These are phyloP conservation scores for Clavispora vitiphila DNA, from an alignment of 805 yeast genomes.

Conservation along the genomic window DNA sequence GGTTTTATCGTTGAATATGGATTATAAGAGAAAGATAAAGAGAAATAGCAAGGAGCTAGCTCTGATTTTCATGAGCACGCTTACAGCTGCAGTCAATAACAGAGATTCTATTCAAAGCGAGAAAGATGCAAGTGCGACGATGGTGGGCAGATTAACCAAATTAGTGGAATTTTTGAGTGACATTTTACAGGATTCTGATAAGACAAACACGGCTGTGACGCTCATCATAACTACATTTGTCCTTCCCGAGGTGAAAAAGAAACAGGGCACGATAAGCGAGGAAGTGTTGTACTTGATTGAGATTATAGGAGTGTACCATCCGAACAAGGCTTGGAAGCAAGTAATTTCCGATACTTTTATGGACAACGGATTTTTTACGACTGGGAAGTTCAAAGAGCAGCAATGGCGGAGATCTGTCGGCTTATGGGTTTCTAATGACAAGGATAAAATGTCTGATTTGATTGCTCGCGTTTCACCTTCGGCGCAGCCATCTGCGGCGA, in stretches of 20 bases:
- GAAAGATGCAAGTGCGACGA: slow-evolving; percentile 7
- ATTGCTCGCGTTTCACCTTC: slow-evolving; percentile 30
- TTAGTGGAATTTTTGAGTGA: slow-evolving; percentile 35
- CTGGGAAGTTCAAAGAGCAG: slow-evolving; percentile 15
- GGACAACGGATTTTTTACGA: slow-evolving; percentile 52
- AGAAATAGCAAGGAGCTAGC: slow-evolving; percentile 54
- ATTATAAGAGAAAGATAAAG: slow-evolving; percentile 53
- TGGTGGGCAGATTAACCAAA: slow-evolving; percentile 8
- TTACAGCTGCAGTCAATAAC: slow-evolving; percentile 13
- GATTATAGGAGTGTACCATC: slow-evolving; percentile 27
- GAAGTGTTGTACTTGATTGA: slow-evolving; percentile 44
- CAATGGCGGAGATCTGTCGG: slow-evolving; percentile 54
- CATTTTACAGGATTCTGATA: slow-evolving; percentile 58
- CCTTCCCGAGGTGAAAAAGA: slow-evolving; percentile 48
- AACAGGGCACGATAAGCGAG: slow-evolving; percentile 30
- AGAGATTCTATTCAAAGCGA: slow-evolving; percentile 8
- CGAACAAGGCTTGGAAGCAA: slow-evolving; percentile 57
- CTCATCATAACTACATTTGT: slow-evolving; percentile 51
- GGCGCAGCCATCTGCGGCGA: slow-evolving; percentile 46
- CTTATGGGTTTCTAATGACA: slow-evolving; percentile 62
- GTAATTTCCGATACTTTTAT: slow-evolving; percentile 59
- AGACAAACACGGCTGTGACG: slow-evolving; percentile 44
- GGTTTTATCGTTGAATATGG: slow-evolving; percentile 50
- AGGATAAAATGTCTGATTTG: slow-evolving; percentile 54
- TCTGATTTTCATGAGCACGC: slow-evolving; percentile 29